These are phyloP conservation scores for Chrysoporthe puriensis DNA, from an alignment of 2,329 filamentous ascomycete species.

Conservation along the genomic window DNA sequence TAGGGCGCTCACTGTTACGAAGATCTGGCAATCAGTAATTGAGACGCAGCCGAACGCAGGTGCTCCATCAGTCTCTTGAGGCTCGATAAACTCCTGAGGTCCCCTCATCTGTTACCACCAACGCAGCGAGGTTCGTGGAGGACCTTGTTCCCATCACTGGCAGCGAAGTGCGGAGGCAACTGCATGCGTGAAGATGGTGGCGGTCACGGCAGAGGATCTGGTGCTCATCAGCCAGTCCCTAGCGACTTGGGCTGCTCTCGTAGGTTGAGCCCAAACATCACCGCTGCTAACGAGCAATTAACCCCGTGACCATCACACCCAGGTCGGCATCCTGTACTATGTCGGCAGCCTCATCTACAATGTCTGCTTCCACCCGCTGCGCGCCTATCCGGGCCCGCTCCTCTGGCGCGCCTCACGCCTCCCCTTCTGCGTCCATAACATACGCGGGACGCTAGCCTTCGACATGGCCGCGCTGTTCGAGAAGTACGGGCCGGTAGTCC, in stretches of 20 bases:
- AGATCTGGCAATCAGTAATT: no score
- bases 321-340: constrained; percentile 10
- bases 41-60: no score
- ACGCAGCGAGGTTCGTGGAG: no score
- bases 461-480: constrained; percentile 34
- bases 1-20: no score
- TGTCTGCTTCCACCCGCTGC: constrained; percentile 35
- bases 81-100: no score
- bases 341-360: constrained; percentile 32
- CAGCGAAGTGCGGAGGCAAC: no score
- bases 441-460: constrained; percentile 77
- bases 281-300: no score
- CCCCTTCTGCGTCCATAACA: constrained; percentile 64
- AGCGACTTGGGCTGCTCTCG: background rate
- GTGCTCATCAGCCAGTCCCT: background rate
- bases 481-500: constrained; percentile 47
- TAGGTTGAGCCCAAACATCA: background rate
- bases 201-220: background rate
- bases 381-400: constrained; percentile 33
- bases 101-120: no score
- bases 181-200: background rate
- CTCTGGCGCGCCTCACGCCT: constrained; percentile 31
- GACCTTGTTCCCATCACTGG: no score
- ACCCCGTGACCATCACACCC: background rate
- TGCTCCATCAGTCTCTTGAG: no score